Evolutionary conservation across 768 basidiomycete genomes (phyloP), one percentile per base, ranked within the genome.

Genomic region (Exidia glandulosa): DNA sequence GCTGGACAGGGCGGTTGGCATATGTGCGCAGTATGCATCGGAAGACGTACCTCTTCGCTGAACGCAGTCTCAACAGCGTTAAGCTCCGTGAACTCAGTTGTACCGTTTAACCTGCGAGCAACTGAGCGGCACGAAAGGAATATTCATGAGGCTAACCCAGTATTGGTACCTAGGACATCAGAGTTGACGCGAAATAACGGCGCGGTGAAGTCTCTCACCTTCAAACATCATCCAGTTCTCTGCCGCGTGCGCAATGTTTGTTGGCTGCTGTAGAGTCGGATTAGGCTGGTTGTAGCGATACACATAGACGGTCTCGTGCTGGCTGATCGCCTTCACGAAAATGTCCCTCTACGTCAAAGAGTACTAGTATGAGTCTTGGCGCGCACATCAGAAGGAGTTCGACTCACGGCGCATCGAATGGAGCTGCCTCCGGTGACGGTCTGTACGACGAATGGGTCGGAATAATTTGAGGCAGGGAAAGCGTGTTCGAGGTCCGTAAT

Each of bases 221-320:
- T 12, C 31, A 19, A 23, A 61, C 83, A 85, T 81, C 81, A 83
- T 84, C 79, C 80, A 84, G 64, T 85, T 84, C 66, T 83, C 84
- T 0, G 84, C 75, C 6, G 83, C 77, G 62, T 84, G 83, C 1
- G 57, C 68, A 1, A 81, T 78, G 9, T 57, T 45, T 19, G 10
- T 70, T 60, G 47, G 13, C 60, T 59, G 1, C 66, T 57, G 19
- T 70, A 70, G 19, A 0, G 79, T 78, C 6, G 79, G 79, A 57
- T 81, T 78, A 3, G 74, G 70, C 61, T 84, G 80, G 67, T 84
- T 84, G 67, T 83, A 84, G 30, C 82, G 75, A 64, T 84, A 84
- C 14, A 36, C 45, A 79, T 80, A 75, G 76, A 85, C 2, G 78
- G 69, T 16, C 70, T 69, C 16, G 65, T 69, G 37, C 27, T 62